Percentiles rank a stretch among this genome's conserved stretches.
These are phyloP conservation scores for Pyrenophora seminiperda DNA, from an alignment of 2,329 filamentous ascomycete genomes.

Conservation along the genomic window DNA sequence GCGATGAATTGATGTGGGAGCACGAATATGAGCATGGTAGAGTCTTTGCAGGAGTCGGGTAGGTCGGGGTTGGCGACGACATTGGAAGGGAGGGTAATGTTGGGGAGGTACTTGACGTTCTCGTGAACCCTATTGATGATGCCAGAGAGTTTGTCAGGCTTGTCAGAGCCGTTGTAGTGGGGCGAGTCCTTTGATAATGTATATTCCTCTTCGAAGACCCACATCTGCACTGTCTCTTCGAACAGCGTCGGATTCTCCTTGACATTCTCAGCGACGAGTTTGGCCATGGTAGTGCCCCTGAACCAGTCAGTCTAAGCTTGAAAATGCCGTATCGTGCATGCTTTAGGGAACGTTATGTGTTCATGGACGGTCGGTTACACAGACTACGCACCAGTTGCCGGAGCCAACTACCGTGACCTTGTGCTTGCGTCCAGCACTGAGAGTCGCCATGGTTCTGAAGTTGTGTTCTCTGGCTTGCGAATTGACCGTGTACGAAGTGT, in stretches of 20 bases:
- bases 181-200: slow-evolving; percentile 72
- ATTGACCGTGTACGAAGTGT: slow-evolving; percentile 8
- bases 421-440: slow-evolving; percentile 71
- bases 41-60: slow-evolving; percentile 77
- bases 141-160: slow-evolving; percentile 82
- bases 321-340: not conserved
- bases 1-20: slow-evolving; percentile 94
- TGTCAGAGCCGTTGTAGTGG: slow-evolving; percentile 68
- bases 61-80: slow-evolving; percentile 83
- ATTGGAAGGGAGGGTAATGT: slow-evolving; percentile 80
- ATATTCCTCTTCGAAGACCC: slow-evolving; percentile 95
- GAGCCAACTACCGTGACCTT: slow-evolving; percentile 94
- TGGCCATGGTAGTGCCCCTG: slow-evolving; percentile 95
- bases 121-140: slow-evolving; percentile 93
- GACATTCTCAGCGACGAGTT: slow-evolving; percentile 94
- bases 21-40: slow-evolving; percentile 94
- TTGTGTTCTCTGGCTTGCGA: slow-evolving; percentile 6
- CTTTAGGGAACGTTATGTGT: too few relatives aligned
- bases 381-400: slow-evolving; percentile 79
- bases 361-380: too few relatives aligned
- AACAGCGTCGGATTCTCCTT: slow-evolving; percentile 78
- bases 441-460: slow-evolving; percentile 52
- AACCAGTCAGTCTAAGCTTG: slow-evolving; percentile 13
- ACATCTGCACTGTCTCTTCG: slow-evolving; percentile 92
- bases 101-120: slow-evolving; percentile 97